These are phyloP conservation scores for Zymoseptoria ardabiliae DNA, from an alignment of 2,329 filamentous ascomycete species.

Conservation along the genomic window DNA sequence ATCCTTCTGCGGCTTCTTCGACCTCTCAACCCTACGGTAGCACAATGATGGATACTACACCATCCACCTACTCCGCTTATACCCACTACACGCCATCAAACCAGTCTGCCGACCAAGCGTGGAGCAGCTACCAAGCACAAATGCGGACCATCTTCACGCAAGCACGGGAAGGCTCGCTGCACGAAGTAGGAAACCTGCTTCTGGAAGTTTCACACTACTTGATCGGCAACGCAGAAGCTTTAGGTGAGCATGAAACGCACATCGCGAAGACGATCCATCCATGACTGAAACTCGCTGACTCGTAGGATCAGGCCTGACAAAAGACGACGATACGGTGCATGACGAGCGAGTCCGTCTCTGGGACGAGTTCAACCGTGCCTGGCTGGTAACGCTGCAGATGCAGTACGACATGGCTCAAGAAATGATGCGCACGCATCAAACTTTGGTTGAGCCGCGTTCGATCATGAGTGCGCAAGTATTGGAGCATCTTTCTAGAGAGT, in stretches of 20 bases:
- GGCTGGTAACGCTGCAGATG: slow-evolving; percentile 74
- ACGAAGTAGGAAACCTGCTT: slow-evolving; percentile 52
- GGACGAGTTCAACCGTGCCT: slow-evolving; percentile 91
- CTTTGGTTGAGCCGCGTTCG: slow-evolving; percentile 49
- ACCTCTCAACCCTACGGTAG: slow-evolving; percentile 46
- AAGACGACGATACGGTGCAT: slow-evolving; percentile 71
- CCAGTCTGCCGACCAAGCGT: slow-evolving; percentile 54
- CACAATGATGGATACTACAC: slow-evolving; percentile 46
- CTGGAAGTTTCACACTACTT: slow-evolving; percentile 60
- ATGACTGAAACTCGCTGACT: slow-evolving; percentile 7
- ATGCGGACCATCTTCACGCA: slow-evolving; percentile 62
- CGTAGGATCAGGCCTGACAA: slow-evolving; percentile 60
- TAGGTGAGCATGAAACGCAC: slow-evolving; percentile 47
- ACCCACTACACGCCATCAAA: slow-evolving; percentile 17
- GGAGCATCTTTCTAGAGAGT: slow-evolving; percentile 71
- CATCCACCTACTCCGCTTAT: slow-evolving; percentile 26
- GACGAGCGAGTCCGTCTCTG: slow-evolving; percentile 74
- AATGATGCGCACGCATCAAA: slow-evolving; percentile 52
- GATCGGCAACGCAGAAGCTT: slow-evolving; percentile 55
- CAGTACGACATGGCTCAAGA: slow-evolving; percentile 67
- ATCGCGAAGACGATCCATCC: slow-evolving; percentile 1
- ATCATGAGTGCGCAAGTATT: slow-evolving; percentile 63
- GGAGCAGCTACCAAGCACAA: slow-evolving; percentile 52
- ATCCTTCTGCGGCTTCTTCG: slow-evolving; percentile 52
- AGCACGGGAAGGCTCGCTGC: slow-evolving; percentile 55